These are phyloP conservation scores for Inga leiocalycina DNA, from an alignment of 306 rosid species.

Conservation along the genomic window DNA sequence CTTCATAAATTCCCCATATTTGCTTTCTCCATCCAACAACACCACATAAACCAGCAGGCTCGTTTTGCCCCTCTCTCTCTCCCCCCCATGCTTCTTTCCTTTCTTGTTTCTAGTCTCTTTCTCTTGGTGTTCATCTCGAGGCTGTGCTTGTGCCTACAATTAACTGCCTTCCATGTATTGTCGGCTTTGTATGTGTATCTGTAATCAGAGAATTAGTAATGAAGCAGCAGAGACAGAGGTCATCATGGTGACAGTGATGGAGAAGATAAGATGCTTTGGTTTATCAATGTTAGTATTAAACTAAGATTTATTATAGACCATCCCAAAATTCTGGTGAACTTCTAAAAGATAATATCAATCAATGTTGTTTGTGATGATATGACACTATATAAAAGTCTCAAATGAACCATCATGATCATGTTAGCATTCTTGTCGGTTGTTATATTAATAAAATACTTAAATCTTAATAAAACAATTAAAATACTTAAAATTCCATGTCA, in stretches of 20 bases:
- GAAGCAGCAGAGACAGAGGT: slow-evolving; percentile 1
- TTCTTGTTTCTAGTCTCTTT: slow-evolving; percentile 47
- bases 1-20: slow-evolving; percentile 29
- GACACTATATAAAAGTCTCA: neutral
- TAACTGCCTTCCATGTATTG: slow-evolving; percentile 2
- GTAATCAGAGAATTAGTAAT: neutral
- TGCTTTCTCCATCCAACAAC: neutral
- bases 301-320: neutral
- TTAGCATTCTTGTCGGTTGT: no score
- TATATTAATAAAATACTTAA: no score
- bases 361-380: neutral
- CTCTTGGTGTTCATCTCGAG: slow-evolving; percentile 44
- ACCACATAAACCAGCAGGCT: neutral
- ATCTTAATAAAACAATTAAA: no score
- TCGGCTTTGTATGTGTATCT: neutral
- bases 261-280: neutral
- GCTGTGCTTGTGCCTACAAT: slow-evolving; percentile 16
- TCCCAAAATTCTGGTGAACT: neutral
- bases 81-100: slow-evolving; percentile 40
- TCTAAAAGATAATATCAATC: neutral
- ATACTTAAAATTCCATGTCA: no score
- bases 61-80: slow-evolving; percentile 38
- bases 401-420: no score
- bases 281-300: neutral
- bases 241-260: slow-evolving; percentile 19